These are phyloP conservation scores for Petasospora fabianii DNA, from an alignment of 1,139 yeast genomes.

Conservation along the genomic window DNA sequence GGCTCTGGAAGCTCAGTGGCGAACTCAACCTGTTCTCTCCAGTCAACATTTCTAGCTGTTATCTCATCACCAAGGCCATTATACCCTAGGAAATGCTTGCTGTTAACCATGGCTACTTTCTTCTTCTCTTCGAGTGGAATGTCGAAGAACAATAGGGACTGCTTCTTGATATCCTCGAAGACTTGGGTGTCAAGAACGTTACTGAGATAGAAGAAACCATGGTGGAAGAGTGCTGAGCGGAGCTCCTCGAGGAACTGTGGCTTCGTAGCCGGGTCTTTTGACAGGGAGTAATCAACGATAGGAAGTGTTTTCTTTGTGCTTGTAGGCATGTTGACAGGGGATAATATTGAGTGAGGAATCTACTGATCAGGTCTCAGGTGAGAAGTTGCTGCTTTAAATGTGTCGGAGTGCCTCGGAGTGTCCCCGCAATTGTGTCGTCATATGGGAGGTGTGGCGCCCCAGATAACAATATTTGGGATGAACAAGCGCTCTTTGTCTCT, in stretches of 20 bases:
- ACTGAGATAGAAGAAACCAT: conserved; percentile 55
- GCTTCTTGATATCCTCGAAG: conserved; percentile 38
- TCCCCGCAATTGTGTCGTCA: too few relatives aligned
- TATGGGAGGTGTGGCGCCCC: too few relatives aligned
- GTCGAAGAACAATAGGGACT: conserved; percentile 48
- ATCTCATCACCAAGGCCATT: conserved; percentile 63
- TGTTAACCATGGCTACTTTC: conserved; percentile 55
- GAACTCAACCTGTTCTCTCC: conserved; percentile 53
- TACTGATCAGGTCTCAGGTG: too few relatives aligned
- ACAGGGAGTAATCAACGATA: conserved; percentile 23
- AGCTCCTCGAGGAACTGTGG: conserved; percentile 43
- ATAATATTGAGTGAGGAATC: too few relatives aligned
- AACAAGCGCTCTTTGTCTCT: too few relatives aligned
- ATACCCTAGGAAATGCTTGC: conserved; percentile 67
- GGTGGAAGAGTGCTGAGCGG: conserved; percentile 52
- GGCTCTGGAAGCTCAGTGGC: conserved; percentile 59
- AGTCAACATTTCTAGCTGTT: conserved; percentile 55
- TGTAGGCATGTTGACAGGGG: background rate
- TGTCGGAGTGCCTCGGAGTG: too few relatives aligned
- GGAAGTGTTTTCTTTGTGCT: conserved; percentile 27
- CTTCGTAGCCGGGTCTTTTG: conserved; percentile 36
- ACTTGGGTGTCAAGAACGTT: conserved; percentile 33
- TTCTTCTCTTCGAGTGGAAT: conserved; percentile 51
- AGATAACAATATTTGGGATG: too few relatives aligned
- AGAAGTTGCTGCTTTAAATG: too few relatives aligned